Evolutionary conservation across 192 early-diverging fungal genomes (phyloP).

Genomic region (Gaertneriomyces sp.): DNA sequence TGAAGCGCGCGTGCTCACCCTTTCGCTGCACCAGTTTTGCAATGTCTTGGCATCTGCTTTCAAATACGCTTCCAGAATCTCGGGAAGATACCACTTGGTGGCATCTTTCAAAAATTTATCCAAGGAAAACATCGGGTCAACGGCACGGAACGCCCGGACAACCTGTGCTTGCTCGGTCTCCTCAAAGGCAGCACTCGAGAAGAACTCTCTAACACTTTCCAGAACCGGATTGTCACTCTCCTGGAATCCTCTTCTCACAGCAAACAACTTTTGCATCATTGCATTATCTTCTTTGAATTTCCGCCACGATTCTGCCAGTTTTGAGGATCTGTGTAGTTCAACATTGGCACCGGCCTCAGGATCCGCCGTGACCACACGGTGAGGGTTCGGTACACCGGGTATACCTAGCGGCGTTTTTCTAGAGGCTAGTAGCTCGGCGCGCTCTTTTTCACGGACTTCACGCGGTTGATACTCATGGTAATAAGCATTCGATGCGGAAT

Average conservation of each 20-base stretch:
- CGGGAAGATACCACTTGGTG: constrained; percentile 88
- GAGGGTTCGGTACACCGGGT: constrained; percentile 25
- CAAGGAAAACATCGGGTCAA: constrained; percentile 82
- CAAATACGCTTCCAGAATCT: constrained; percentile 93
- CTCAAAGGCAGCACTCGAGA: constrained; percentile 75
- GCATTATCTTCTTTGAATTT: constrained; percentile 86
- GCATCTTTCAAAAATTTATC: constrained; percentile 88
- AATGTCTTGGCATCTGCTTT: constrained; percentile 79
- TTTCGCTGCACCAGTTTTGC: constrained; percentile 92
- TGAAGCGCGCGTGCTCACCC: constrained; percentile 46
- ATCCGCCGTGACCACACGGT: constrained; percentile 36
- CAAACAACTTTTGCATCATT: constrained; percentile 80
- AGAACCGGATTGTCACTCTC: constrained; percentile 88
- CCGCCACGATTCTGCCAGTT: constrained; percentile 86
- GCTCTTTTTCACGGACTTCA: constrained; percentile 38
- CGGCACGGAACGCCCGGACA: constrained; percentile 74
- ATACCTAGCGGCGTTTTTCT: constrained; percentile 17
- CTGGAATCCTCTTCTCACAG: constrained; percentile 71
- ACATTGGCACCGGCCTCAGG: constrained; percentile 53
- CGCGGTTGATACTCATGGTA: constrained; percentile 48
- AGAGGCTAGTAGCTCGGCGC: constrained; percentile 15
- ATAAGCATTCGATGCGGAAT: constrained; percentile 28
- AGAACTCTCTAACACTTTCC: constrained; percentile 71
- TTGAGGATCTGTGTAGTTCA: constrained; percentile 81
- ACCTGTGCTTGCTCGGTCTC: constrained; percentile 92